Percentiles rank a stretch among this genome's conserved stretches.
These are phyloP conservation scores for Alternaria solani DNA, from an alignment of 2,329 filamentous ascomycete genomes.

Conservation along the genomic window DNA sequence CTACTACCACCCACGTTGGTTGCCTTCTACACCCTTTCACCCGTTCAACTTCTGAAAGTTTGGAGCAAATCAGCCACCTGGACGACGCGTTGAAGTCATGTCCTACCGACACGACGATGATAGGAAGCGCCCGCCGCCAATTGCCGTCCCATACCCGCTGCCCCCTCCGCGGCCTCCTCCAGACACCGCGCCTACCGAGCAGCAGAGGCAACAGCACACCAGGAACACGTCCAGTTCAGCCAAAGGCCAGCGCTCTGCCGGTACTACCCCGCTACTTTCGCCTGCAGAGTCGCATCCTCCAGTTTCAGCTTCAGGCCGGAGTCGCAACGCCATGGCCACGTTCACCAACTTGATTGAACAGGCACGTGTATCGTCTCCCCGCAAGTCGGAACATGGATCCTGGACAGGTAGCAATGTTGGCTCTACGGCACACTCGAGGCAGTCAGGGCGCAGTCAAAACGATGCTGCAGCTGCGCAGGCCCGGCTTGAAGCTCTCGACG, in stretches of 20 bases:
- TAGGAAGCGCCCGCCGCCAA: slow-evolving; percentile 41
- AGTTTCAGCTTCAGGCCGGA: slow-evolving; percentile 26
- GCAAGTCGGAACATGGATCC: slow-evolving; percentile 29
- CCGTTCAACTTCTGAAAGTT: not conserved
- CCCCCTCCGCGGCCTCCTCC: slow-evolving; percentile 18
- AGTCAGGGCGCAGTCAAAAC: slow-evolving; percentile 30
- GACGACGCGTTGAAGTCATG: slow-evolving; percentile 20
- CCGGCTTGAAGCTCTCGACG: slow-evolving; percentile 31
- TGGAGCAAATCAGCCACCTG: not conserved
- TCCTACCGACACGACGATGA: slow-evolving; percentile 18
- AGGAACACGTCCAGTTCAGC: slow-evolving; percentile 11
- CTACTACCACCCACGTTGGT: not conserved
- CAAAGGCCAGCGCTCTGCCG: slow-evolving; percentile 13
- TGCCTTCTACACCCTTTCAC: not conserved
- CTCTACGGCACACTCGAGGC: slow-evolving; percentile 33
- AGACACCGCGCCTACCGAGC: slow-evolving; percentile 23
- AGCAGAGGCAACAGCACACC: slow-evolving; percentile 16
- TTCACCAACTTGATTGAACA: slow-evolving; percentile 38
- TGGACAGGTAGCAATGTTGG: slow-evolving; percentile 22
- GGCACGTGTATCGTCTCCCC: slow-evolving; percentile 28
- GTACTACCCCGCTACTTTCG: slow-evolving; percentile 21
- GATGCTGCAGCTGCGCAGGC: slow-evolving; percentile 23
- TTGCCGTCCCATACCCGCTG: slow-evolving; percentile 24
- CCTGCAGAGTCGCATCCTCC: slow-evolving; percentile 22
- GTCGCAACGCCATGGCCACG: slow-evolving; percentile 29